Evolutionary conservation across 495 filamentous ascomycete genomes (phyloP).

Genomic region (Penicillium robsamsonii): DNA sequence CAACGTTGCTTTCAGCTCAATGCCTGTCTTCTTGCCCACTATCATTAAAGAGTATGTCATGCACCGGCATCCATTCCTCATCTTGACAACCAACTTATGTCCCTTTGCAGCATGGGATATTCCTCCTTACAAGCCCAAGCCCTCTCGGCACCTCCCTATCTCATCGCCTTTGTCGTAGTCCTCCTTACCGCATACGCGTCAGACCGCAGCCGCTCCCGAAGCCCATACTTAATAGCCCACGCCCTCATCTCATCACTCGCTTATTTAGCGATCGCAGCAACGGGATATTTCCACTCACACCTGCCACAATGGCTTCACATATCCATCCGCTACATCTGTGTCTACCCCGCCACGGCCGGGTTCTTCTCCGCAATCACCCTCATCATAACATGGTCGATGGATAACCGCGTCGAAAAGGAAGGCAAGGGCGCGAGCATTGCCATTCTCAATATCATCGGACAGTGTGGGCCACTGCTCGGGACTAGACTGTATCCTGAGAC

Average conservation of each 20-base stretch:
- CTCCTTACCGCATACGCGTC: constrained; percentile 51
- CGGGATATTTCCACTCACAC: constrained; percentile 38
- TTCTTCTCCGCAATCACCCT: constrained; percentile 63
- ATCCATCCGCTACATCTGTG: constrained; percentile 52
- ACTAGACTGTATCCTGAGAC: constrained; percentile 57
- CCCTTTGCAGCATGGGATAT: constrained; percentile 45
- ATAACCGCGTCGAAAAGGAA: constrained; percentile 56
- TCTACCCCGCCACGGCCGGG: constrained; percentile 57
- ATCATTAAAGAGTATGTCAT: constrained; percentile 53
- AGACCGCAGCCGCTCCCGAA: constrained; percentile 47
- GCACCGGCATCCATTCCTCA: not conserved
- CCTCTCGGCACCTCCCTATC: constrained; percentile 57
- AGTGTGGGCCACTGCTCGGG: constrained; percentile 61
- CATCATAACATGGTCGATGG: constrained; percentile 65
- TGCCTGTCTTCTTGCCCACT: constrained; percentile 59
- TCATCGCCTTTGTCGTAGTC: constrained; percentile 52
- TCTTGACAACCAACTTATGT: not conserved
- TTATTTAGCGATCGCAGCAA: constrained; percentile 56
- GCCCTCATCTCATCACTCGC: constrained; percentile 56
- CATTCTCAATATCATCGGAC: constrained; percentile 59
- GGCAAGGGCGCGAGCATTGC: constrained; percentile 57
- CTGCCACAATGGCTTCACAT: constrained; percentile 28
- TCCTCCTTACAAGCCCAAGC: constrained; percentile 49
- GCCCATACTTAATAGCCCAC: constrained; percentile 50
- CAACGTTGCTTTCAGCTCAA: constrained; percentile 58